Conservation (phyloP, 179 eudicot species). For the Gypsophila paniculata region DNA sequence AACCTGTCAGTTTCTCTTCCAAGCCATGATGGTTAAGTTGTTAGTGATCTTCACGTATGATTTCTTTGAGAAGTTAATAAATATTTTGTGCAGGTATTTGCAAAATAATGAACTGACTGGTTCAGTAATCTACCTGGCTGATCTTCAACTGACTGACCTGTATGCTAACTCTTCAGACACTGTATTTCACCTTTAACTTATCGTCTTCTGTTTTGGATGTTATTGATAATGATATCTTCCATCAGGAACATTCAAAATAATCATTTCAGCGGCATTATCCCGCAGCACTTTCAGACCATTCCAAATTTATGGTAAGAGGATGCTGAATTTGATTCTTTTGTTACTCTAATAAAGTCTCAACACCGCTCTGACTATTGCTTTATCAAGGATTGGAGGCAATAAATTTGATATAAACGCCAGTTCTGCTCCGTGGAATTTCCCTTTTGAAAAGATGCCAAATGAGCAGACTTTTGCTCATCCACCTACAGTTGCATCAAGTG, state of each 20-base stretch:
- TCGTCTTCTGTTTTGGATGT: slow-evolving; percentile 1
- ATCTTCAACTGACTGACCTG: slow-evolving; percentile 69
- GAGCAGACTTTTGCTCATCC: slow-evolving; percentile 54
- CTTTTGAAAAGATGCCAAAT: slow-evolving; percentile 43
- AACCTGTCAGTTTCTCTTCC: slow-evolving; percentile 49
- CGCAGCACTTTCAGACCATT: slow-evolving; percentile 61
- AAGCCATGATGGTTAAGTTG: slow-evolving; percentile 5
- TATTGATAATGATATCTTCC: slow-evolving; percentile 17
- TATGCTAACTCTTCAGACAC: slow-evolving; percentile 36
- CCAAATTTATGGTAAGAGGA: slow-evolving; percentile 62
- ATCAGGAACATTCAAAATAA: slow-evolving; percentile 80
- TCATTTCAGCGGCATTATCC: slow-evolving; percentile 88
- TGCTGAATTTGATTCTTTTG: neutral
- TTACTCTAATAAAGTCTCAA: neutral
- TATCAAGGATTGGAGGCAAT: slow-evolving; percentile 74
- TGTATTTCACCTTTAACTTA: slow-evolving; percentile 13
- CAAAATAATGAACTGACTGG: slow-evolving; percentile 75
- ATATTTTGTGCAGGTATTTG: slow-evolving; percentile 52
- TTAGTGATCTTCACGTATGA: neutral
- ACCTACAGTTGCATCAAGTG: slow-evolving; percentile 67
- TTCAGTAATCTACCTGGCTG: slow-evolving; percentile 66
- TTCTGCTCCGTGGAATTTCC: slow-evolving; percentile 69
- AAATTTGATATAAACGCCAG: slow-evolving; percentile 42
- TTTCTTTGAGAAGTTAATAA: neutral
- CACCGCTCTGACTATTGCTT: slow-evolving; percentile 14